A percentile compares a stretch with the other conserved stretches of the same genome.
phyloP scores from a whole-genome alignment of 2,329 filamentous ascomycete species.

The Trichoderma atrobrunneum region DNA sequence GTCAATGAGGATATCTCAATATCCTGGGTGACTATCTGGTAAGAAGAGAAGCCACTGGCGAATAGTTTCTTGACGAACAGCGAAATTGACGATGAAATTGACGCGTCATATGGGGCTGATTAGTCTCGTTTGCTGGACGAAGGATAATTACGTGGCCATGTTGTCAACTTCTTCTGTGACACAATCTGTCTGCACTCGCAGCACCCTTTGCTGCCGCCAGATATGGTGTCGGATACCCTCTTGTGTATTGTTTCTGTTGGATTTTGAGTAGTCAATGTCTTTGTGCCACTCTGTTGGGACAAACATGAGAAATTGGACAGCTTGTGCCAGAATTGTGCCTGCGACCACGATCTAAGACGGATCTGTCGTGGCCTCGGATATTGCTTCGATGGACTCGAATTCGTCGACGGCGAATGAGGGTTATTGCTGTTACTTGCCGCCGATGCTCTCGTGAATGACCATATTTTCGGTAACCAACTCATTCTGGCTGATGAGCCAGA shows the following conservation, averaged over 20 bases:
- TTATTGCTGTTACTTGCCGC: not conserved
- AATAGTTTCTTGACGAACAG: too few relatives aligned
- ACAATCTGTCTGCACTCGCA: too few relatives aligned
- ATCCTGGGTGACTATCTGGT: too few relatives aligned
- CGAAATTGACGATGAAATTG: too few relatives aligned
- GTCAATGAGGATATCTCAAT: too few relatives aligned
- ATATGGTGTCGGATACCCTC: not conserved
- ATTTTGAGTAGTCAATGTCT: not conserved
- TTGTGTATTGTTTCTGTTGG: not conserved
- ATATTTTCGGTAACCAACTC: not conserved
- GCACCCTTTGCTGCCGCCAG: too few relatives aligned
- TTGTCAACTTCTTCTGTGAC: too few relatives aligned
- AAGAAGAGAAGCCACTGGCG: too few relatives aligned
- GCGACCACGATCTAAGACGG: not conserved
- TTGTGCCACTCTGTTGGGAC: not conserved
- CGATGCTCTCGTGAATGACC: not conserved
- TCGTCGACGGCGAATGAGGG: not conserved
- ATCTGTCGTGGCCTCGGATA: not conserved
- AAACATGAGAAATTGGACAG: not conserved
- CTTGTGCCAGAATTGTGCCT: not conserved
- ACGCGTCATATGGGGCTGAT: too few relatives aligned
- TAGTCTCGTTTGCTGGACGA: too few relatives aligned
- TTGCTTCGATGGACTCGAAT: not conserved
- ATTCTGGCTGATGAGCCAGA: not conserved
- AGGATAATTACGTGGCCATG: too few relatives aligned